Base-by-base conservation (phyloP, 1,284 basidiomycete genomes). In the Cryptococcus maquisensis region DNA sequence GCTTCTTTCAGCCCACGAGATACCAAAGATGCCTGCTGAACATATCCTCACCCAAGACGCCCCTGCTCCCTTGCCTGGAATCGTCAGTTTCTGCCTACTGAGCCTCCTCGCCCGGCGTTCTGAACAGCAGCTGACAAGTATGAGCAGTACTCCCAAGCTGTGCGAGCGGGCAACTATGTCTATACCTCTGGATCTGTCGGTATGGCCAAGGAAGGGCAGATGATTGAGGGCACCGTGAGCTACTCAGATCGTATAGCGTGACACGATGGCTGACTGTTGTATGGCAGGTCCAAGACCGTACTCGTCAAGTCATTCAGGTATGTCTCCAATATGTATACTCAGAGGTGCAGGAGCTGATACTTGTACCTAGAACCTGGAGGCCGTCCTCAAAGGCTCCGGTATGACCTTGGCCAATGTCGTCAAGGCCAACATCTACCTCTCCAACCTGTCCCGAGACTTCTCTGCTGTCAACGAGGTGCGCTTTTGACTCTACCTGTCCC, bases 361-460 rank as follows among this genome's bases (percentile, higher is more conserved):
- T 8, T 20, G 21, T 15, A 3, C 12, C 16, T 36, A 65, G 60
- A 73, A 73, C 60, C 67, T 73, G 48, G 64, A 68, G 42, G 67
- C 64, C 6, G 65, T 73, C 21, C 66, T 73, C 52, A 60, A 63
- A 40, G 69, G 59, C 18, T 61, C 68, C 4, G 60, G 60, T 10
- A 66, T 71, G 63, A 54, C 59, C 5, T 64, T 73, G 52, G 47
- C 49, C 16, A 60, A 71, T 56, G 67, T 69, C 39, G 64, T 71
- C 61, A 73, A 73, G 57, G 71, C 71, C 36, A 73, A 71, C 51
- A 69, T 71, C 57, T 73, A 70, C 64, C 63, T 73, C 18, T 66
- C 65, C 28, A 63, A 71, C 61, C 63, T 73, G 23, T 63, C 63
- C 21, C 51, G 61, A 46, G 71, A 73, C 57, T 73, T 73, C 49